phyloP scores from a whole-genome alignment of 2,329 filamentous ascomycete species.

The Corniculantispora saksenae region DNA sequence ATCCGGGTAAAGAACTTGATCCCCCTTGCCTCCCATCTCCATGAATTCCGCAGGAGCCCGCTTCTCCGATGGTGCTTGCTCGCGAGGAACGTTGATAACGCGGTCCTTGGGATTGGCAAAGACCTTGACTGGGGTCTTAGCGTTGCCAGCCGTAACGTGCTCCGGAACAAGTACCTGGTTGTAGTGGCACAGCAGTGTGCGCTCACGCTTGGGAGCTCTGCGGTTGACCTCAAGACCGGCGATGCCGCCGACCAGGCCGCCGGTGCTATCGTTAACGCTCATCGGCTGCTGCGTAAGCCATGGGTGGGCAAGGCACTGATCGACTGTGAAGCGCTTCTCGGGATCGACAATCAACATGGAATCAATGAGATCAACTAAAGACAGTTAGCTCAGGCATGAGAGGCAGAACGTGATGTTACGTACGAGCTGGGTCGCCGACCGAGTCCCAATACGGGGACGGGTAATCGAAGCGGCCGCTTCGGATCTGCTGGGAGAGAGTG shows the following conservation, averaged over 20 bases:
- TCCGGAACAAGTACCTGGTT: conserved; percentile 66
- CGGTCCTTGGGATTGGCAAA: conserved; percentile 67
- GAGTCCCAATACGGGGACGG: conserved; percentile 86
- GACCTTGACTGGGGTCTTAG: conserved; percentile 67
- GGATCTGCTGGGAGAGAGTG: conserved; percentile 85
- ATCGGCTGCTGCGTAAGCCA: conserved; percentile 71
- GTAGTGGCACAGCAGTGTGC: conserved; percentile 80
- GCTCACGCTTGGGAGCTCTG: conserved; percentile 76
- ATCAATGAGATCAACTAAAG: conserved; percentile 81
- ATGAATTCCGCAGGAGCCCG: conserved; percentile 76
- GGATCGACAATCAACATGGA: conserved; percentile 90
- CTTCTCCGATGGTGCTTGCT: conserved; percentile 67
- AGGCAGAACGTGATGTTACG: conserved; percentile 30
- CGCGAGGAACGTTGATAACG: conserved; percentile 46
- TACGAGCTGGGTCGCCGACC: conserved; percentile 66
- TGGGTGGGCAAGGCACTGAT: conserved; percentile 87
- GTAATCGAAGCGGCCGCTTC: conserved; percentile 85
- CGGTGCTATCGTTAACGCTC: conserved; percentile 80
- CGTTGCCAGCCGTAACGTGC: conserved; percentile 56
- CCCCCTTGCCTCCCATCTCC: conserved; percentile 81
- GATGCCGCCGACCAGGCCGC: conserved; percentile 86
- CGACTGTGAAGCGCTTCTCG: conserved; percentile 79
- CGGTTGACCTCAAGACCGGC: conserved; percentile 79
- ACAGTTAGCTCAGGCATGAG: neutral
- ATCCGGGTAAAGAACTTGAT: conserved; percentile 73